A percentile compares a stretch with the other conserved stretches of the same genome.
Conservation (phyloP, 176 grass and related monocot genomes). For the Phragmites australis region DNA sequence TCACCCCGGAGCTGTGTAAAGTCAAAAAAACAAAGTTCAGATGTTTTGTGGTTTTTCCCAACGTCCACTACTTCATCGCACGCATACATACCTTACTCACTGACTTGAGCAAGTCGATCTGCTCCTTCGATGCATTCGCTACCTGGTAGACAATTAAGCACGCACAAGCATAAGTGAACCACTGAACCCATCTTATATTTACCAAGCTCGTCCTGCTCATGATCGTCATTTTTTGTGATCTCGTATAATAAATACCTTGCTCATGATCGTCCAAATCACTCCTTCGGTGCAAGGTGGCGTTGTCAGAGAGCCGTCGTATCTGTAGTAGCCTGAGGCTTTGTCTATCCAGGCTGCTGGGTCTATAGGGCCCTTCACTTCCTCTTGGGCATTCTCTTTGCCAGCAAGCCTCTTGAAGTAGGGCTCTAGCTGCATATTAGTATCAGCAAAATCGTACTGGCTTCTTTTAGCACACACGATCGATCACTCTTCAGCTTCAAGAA, state of each 20-base stretch:
- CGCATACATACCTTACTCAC: background rate
- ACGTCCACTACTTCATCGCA: background rate
- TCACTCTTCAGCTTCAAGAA: background rate
- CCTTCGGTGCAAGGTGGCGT: conserved; percentile 80
- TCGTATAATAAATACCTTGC: conserved; percentile 63
- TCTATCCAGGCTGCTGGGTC: conserved; percentile 49
- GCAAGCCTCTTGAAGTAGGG: conserved; percentile 54
- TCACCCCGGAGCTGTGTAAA: background rate
- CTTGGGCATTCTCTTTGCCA: conserved; percentile 25
- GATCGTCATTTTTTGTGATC: too few relatives aligned
- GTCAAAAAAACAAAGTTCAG: background rate
- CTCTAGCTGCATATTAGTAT: conserved; percentile 42
- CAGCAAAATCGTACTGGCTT: background rate
- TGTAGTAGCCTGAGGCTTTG: conserved; percentile 69
- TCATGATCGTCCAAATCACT: conserved; percentile 72
- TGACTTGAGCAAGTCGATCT: background rate
- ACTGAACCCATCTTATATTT: background rate
- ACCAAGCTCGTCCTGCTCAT: background rate
- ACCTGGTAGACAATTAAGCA: conserved; percentile 25
- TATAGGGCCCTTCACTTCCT: conserved; percentile 37
- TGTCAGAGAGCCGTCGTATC: conserved; percentile 83
- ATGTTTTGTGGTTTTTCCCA: background rate
- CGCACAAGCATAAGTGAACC: background rate
- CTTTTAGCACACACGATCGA: background rate
- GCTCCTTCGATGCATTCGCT: conserved; percentile 24